Evolutionary conservation across 768 basidiomycete species (phyloP), one percentile per base, ranked within the genome.

Genomic region (Gymnopilus junonius): DNA sequence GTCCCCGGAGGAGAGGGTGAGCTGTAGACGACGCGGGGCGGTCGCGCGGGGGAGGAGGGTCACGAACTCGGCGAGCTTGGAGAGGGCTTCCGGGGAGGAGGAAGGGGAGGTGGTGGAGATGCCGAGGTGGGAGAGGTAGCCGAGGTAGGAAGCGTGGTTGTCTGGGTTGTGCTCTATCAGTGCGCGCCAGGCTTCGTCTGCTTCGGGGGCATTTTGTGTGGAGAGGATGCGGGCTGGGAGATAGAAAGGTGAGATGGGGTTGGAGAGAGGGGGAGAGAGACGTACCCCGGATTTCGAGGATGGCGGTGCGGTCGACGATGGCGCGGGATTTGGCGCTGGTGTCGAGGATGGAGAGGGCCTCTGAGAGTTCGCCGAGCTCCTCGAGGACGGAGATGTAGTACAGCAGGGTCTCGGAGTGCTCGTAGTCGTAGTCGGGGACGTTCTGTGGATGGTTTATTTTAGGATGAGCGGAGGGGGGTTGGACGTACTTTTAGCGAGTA

Each of bases 151-250:
- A 56, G 87, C 87, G 67, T 88, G 84, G 69, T 83, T 87, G 62
- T 98, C 96, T 2, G 93, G 81, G 73, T 97, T 99, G 71, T 89
- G 87, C 57, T 94, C 89, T 42, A 99, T 85, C 27, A 99, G 79
- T 0, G 84, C 80, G 34, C 85, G 82, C 91, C 94, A 99, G 0
- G 91, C 88, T 63, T 89, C 84, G 66, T 92, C 87, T 0, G 97
- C 93, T 51, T 93, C 88, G 4, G 87, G 82, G 14, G 81, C 79
- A 2, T 82, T 81, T 11, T 90, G 77, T 69, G 88, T 89, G 34
- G 87, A 83, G n/a, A 94, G 80, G 2, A 97, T 73, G 37, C 91
- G 90, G 1, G 96, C 96, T 95, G 48, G 17, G n/a, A 32, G n/a
- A 35, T 64, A 61, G 45, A 50, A 39, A 25, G 61, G 42, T 63